These are phyloP conservation scores for Fistulifera solaris DNA, from an alignment of 108 stramenopile species.

Conservation along the genomic window DNA sequence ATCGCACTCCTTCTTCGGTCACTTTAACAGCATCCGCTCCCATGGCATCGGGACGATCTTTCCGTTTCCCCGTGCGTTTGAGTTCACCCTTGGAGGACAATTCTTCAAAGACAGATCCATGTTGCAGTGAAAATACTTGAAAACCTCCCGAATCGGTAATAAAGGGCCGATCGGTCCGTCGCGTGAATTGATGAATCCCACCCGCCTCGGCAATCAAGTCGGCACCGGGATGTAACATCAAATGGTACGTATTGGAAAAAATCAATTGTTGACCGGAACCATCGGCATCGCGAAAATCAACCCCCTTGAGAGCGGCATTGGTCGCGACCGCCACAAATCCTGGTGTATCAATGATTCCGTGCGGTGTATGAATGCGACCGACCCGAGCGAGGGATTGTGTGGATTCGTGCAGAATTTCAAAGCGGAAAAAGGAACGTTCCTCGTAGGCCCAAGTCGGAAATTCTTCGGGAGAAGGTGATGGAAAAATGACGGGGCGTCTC, in stretches of 20 bases:
- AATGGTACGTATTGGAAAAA: constrained; percentile 92
- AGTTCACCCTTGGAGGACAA: constrained; percentile 66
- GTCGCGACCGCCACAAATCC: constrained; percentile 91
- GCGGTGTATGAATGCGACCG: constrained; percentile 64
- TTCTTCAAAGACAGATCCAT: constrained; percentile 77
- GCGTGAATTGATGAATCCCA: constrained; percentile 87
- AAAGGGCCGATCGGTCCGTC: constrained; percentile 57
- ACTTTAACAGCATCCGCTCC: constrained; percentile 66
- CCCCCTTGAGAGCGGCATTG: constrained; percentile 84
- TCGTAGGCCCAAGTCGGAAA: constrained; percentile 79
- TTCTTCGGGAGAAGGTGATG: constrained; percentile 14
- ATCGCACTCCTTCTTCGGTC: constrained; percentile 81
- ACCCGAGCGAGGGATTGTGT: constrained; percentile 73
- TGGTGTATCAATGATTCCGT: constrained; percentile 77
- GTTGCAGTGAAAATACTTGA: constrained; percentile 85
- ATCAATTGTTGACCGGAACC: constrained; percentile 68
- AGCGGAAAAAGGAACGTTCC: constrained; percentile 61
- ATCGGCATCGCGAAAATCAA: constrained; percentile 72
- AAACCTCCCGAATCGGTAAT: constrained; percentile 94
- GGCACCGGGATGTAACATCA: constrained; percentile 84
- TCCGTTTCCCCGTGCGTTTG: constrained; percentile 40
- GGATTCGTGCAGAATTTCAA: constrained; percentile 79
- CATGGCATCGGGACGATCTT: constrained; percentile 8
- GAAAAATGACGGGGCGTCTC: no score
- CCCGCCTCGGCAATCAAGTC: constrained; percentile 77